Base-by-base conservation (phyloP, 257 asterid genomes). In the Solanum tarijense region DNA sequence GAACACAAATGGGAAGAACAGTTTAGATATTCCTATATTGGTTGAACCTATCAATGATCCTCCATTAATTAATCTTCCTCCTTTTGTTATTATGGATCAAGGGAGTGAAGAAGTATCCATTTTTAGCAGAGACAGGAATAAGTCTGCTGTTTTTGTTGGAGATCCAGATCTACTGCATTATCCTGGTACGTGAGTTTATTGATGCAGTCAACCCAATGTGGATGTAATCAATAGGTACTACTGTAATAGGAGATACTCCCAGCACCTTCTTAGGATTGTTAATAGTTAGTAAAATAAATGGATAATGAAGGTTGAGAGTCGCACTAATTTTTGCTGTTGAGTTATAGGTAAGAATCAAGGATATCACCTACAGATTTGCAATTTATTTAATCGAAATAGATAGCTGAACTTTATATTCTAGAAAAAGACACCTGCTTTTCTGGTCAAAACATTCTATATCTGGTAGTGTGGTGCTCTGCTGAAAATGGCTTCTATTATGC, bases 11-110 rank as follows among this genome's bases (percentile, higher is more conserved):
- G 98, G 98, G 60, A 92, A 89, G 91, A 94, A 92, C 60, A 90
- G 87, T 16, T 74, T 97, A 87, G 94, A 96, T 39, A 92, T 97
- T 76, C 98, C 98, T 23, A 87, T 95, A 14, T 86, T 88, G 32
- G 99, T 97, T 89, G 97, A 95, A 72, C 98, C 99, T 29, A 90
- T 96, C 81, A 97, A 97, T 81, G 98, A 97, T 85, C 96, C 97
- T 52, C 99, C 99, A 8, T 86, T 94, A 58, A 92, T 97, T 20
- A 94, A 90, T 29, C 85, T 89, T n/a, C 99, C 99, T n/a, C 76
- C 98, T 14, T 93, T 91, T 58, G 90, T 97, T 35, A 71, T 94
- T 92, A 84, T 97, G 34, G 90, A 94, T 62, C 90, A 91, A 52
- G 87, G 82, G 87, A 87, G 76, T n/a, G 95, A 95, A 25, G 98